A percentile compares a stretch with the other conserved stretches of the same genome.
Conservation (phyloP, 2,329 filamentous ascomycete genomes). For the Aspergillus oerlinghausenensis region DNA sequence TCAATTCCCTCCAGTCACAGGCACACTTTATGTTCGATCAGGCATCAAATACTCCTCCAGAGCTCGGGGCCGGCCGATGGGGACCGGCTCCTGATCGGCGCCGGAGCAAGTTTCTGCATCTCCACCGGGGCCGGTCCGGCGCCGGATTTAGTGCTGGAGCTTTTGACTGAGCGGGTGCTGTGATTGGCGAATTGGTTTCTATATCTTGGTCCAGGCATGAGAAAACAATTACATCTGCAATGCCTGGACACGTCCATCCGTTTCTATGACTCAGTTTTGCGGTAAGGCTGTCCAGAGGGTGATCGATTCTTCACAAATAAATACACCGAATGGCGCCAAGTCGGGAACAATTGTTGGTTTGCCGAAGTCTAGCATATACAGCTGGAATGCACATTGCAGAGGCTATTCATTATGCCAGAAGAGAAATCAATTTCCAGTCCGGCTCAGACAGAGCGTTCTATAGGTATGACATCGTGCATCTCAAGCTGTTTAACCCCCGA, state of each 20-base stretch:
- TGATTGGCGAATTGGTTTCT: background rate
- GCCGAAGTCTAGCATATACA: background rate
- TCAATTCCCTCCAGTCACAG: background rate
- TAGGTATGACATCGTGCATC: background rate
- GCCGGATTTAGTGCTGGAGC: background rate
- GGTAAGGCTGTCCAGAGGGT: background rate
- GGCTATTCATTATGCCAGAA: background rate
- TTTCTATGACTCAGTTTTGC: background rate
- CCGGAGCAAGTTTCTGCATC: background rate
- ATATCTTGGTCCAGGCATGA: background rate
- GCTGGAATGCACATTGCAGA: background rate
- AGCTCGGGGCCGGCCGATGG: background rate
- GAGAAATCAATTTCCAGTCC: background rate
- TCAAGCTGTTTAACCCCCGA: background rate
- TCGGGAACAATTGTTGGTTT: background rate
- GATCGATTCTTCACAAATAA: background rate
- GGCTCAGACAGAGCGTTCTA: background rate
- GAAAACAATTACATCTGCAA: background rate
- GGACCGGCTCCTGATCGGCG: background rate
- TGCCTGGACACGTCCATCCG: background rate
- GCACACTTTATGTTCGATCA: background rate
- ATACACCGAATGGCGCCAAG: background rate
- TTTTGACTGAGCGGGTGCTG: constrained; percentile 1
- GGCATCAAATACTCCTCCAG: constrained; percentile 1
- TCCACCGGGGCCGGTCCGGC: background rate